Conservation (phyloP, 306 rosid genomes). For the Acacia melanoxylon region DNA sequence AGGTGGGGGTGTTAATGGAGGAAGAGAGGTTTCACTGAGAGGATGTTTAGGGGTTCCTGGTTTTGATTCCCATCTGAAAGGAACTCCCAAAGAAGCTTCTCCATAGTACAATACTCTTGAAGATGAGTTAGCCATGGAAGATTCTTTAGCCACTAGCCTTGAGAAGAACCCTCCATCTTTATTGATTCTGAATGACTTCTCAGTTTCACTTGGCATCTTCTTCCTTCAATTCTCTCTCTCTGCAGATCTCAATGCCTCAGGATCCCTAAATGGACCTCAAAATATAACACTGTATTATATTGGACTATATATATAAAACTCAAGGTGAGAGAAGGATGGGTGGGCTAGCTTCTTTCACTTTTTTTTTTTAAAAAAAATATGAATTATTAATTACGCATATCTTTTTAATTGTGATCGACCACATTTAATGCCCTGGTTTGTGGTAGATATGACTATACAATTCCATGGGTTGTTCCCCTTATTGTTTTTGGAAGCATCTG, state of each 20-base stretch:
- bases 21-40: conserved; percentile 35
- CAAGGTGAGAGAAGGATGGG: not conserved
- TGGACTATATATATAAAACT: not conserved
- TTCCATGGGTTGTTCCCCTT: conserved; percentile 7
- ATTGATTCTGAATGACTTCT: conserved; percentile 43
- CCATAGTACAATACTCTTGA: conserved; percentile 48
- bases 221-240: not conserved
- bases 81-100: conserved; percentile 43
- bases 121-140: conserved; percentile 36
- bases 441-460: conserved; percentile 22
- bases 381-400: not conserved
- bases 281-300: not conserved
- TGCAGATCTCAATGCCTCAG: conserved; percentile 16
- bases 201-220: conserved; percentile 33
- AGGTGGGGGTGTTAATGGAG: conserved; percentile 53
- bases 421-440: conserved; percentile 33
- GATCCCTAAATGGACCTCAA: conserved; percentile 20
- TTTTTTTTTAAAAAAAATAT: not conserved
- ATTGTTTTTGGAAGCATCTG: conserved; percentile 26
- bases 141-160: conserved; percentile 39
- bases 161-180: conserved; percentile 44
- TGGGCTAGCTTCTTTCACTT: not conserved
- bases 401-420: conserved; percentile 6
- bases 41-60: conserved; percentile 55
- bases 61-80: conserved; percentile 50